Conservation (phyloP, 1,284 basidiomycete species). For the Cerioporus squamosus region DNA sequence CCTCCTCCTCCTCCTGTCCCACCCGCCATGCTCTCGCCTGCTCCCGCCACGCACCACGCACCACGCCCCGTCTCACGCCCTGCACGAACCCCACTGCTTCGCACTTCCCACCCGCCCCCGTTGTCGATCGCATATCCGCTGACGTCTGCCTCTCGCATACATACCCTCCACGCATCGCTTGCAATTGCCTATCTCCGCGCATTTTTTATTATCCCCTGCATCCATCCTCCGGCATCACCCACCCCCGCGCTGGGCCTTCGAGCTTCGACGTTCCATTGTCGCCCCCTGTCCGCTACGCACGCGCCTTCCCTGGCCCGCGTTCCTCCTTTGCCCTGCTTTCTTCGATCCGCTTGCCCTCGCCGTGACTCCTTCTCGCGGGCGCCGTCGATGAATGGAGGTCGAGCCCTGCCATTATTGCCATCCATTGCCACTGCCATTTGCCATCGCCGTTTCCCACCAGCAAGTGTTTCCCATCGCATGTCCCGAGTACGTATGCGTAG, state of each 20-base stretch:
- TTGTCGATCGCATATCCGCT: conserved; percentile 21
- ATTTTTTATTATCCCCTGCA: conserved; percentile 23
- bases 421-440: not conserved
- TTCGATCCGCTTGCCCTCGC: not conserved
- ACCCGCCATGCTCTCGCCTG: not conserved
- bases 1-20: not conserved
- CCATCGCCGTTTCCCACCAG: not conserved
- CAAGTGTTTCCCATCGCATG: conserved; percentile 5
- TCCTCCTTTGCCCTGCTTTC: not conserved
- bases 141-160: conserved; percentile 24
- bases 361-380: not conserved
- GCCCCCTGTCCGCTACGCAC: not conserved
- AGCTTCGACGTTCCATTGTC: not conserved
- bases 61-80: conserved; percentile 10
- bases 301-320: not conserved
- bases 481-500: conserved; percentile 22
- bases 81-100: conserved; percentile 10
- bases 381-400: conserved; percentile 5
- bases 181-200: conserved; percentile 22
- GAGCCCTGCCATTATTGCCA: conserved; percentile 4
- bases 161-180: conserved; percentile 22
- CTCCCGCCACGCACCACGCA: conserved; percentile 3
- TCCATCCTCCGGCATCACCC: conserved; percentile 7
- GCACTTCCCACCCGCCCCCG: conserved; percentile 8
- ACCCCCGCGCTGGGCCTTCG: too few relatives aligned